Evolutionary conservation across 1,284 basidiomycete genomes (phyloP).

Genomic region (Pascua sp.): DNA sequence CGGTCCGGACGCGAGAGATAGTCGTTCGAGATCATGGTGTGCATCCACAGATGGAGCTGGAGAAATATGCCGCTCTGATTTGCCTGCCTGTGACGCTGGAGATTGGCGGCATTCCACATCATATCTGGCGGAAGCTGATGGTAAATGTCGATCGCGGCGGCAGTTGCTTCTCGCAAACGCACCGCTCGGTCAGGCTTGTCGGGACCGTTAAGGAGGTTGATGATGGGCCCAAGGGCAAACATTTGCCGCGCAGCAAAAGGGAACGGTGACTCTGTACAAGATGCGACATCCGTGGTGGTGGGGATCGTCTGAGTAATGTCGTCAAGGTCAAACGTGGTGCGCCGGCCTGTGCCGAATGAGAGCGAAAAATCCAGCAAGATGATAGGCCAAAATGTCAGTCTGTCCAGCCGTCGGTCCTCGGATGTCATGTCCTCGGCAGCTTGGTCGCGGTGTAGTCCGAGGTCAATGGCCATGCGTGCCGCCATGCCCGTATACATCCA

Average conservation of each 20-base stretch:
- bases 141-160: slow-evolving; percentile 22
- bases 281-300: background rate
- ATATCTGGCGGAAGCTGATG: slow-evolving; percentile 25
- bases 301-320: slow-evolving; percentile 14
- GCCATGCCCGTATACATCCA: slow-evolving; percentile 33
- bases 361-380: slow-evolving; percentile 11
- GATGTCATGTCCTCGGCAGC: slow-evolving; percentile 1
- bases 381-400: slow-evolving; percentile 15
- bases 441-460: slow-evolving; percentile 15
- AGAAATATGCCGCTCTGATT: slow-evolving; percentile 25
- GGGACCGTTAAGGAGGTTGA: slow-evolving; percentile 26
- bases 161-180: slow-evolving; percentile 6
- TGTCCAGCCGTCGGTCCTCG: slow-evolving; percentile 9
- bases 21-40: slow-evolving; percentile 23
- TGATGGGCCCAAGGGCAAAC: slow-evolving; percentile 26
- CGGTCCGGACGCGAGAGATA: background rate
- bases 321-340: slow-evolving; percentile 8
- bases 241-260: slow-evolving; percentile 27
- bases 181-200: background rate
- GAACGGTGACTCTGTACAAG: slow-evolving; percentile 30
- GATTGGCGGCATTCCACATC: slow-evolving; percentile 33
- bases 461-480: slow-evolving; percentile 28
- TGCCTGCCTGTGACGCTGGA: slow-evolving; percentile 22
- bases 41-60: slow-evolving; percentile 35
- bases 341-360: slow-evolving; percentile 12